Conservation (phyloP, 2,329 filamentous ascomycete species). For the Paraphoma chrysanthemicola region DNA sequence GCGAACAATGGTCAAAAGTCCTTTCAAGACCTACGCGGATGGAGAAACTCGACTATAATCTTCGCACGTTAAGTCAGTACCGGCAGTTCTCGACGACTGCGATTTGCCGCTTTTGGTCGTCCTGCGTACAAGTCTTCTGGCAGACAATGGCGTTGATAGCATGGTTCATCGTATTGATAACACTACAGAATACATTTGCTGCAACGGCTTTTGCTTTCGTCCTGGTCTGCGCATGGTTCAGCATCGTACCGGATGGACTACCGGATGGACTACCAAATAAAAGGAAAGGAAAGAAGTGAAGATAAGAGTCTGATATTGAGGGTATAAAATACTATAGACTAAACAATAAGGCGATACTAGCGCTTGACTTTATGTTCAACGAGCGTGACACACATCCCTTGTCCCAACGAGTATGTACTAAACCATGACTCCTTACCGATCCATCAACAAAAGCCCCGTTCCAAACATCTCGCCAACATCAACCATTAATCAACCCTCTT, state of each 20-base stretch:
- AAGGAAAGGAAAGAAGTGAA: too few relatives aligned
- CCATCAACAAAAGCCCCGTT: too few relatives aligned
- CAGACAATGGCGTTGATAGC: slow-evolving; percentile 12
- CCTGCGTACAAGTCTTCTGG: slow-evolving; percentile 11
- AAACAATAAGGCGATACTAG: too few relatives aligned
- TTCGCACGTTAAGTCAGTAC: not conserved
- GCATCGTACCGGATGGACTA: not conserved
- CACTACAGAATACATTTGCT: slow-evolving; percentile 9
- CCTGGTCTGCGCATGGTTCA: slow-evolving; percentile 7
- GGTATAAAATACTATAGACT: too few relatives aligned
- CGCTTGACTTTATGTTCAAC: too few relatives aligned
- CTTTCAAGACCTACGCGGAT: slow-evolving; percentile 8
- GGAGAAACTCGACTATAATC: not conserved
- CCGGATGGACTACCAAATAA: not conserved
- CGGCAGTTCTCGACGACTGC: not conserved
- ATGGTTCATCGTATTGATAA: slow-evolving; percentile 3
- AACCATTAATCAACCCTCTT: not conserved
- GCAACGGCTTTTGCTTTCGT: slow-evolving; percentile 13
- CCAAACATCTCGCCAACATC: too few relatives aligned
- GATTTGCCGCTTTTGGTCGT: not conserved
- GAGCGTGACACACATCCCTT: too few relatives aligned
- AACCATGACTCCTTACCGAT: too few relatives aligned
- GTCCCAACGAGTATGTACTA: too few relatives aligned
- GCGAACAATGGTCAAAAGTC: slow-evolving; percentile 9
- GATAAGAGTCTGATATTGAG: too few relatives aligned